These are phyloP conservation scores for Populus hybrid DNA, from an alignment of 441 rosid species.

Conservation along the genomic window DNA sequence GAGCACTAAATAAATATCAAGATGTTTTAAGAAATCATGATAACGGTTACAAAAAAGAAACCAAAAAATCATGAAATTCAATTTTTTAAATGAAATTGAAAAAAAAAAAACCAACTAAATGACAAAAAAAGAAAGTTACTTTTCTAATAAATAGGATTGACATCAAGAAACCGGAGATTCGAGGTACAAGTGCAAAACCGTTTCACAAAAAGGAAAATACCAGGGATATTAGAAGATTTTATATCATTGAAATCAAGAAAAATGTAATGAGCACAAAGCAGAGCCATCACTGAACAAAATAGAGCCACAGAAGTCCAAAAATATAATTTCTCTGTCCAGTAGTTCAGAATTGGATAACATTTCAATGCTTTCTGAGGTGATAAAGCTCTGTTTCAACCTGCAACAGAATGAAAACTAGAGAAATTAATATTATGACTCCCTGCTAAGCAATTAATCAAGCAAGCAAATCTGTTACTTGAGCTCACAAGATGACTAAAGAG, in stretches of 20 bases:
- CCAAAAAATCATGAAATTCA: no score
- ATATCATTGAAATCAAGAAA: slow-evolving; percentile 16
- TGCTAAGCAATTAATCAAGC: neutral
- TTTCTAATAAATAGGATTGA: no score
- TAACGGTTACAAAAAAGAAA: no score
- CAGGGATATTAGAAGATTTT: neutral
- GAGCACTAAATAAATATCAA: no score
- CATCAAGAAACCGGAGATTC: neutral
- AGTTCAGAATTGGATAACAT: slow-evolving; percentile 1
- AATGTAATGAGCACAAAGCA: slow-evolving; percentile 12
- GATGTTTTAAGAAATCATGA: no score
- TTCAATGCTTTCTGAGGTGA: slow-evolving; percentile 18
- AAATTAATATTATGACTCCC: neutral
- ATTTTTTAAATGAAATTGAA: no score
- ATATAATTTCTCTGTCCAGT: slow-evolving; percentile 5
- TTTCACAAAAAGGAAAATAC: slow-evolving; percentile 19
- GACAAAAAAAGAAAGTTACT: no score
- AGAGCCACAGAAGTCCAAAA: slow-evolving; percentile 25
- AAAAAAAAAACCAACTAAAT: no score
- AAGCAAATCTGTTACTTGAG: neutral
- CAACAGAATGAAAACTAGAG: neutral
- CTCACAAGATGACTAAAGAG: neutral
- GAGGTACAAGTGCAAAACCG: slow-evolving; percentile 21
- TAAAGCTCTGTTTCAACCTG: neutral
- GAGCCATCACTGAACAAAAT: slow-evolving; percentile 26